phyloP scores from a whole-genome alignment of 2,329 filamentous ascomycete genomes.

The Colletotrichum sp. region DNA sequence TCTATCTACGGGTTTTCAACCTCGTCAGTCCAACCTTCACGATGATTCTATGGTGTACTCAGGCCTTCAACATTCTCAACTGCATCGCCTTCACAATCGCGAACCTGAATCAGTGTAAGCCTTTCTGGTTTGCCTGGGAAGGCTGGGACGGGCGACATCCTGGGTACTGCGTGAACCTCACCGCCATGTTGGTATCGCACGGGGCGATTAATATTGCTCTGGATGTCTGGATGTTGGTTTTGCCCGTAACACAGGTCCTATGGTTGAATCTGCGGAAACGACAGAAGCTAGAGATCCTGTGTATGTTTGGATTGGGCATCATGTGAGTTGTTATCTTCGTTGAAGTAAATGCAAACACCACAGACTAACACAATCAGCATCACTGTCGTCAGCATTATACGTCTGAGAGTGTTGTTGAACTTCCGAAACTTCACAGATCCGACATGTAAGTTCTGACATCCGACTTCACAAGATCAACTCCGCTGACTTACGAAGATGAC shows the following conservation, averaged over 20 bases:
- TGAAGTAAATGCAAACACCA: no score
- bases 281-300: conserved; percentile 39
- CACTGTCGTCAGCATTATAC: conserved; percentile 37
- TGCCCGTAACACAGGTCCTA: conserved; percentile 43
- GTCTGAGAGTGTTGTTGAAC: conserved; percentile 43
- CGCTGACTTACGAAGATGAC: conserved; percentile 29
- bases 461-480: conserved; percentile 27
- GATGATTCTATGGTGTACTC: conserved; percentile 25
- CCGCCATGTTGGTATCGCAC: conserved; percentile 41
- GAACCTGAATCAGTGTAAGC: conserved; percentile 44
- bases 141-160: conserved; percentile 29
- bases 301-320: conserved; percentile 41
- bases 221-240: conserved; percentile 45
- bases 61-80: conserved; percentile 9
- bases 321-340: no score
- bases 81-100: conserved; percentile 35
- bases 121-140: conserved; percentile 50
- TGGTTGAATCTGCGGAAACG: conserved; percentile 35
- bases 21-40: conserved; percentile 26
- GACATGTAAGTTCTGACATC: conserved; percentile 33
- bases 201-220: conserved; percentile 48
- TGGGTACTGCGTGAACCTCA: conserved; percentile 41
- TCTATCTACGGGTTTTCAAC: conserved; percentile 44
- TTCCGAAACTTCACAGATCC: conserved; percentile 43
- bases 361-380: conserved; percentile 33